Percentiles rank a stretch among this genome's conserved stretches.
Evolutionary conservation across 2,329 filamentous ascomycete genomes (phyloP).

Genomic region (Aspergillus hiratsukae): DNA sequence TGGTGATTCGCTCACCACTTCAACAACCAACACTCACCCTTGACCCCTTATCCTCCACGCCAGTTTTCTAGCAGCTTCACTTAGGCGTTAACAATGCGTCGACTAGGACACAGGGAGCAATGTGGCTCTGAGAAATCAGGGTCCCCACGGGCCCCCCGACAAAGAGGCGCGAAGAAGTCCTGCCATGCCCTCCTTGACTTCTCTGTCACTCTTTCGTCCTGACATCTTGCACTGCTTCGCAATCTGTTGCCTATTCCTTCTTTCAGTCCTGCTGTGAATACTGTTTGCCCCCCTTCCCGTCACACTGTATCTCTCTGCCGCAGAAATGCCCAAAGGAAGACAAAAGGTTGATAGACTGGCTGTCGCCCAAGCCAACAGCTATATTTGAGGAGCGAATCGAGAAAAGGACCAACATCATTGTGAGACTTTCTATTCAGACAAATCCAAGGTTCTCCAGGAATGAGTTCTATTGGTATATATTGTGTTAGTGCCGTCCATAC

Average conservation of each 20-base stretch:
- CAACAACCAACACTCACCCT: constrained; percentile 4
- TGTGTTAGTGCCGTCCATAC: constrained; percentile 3
- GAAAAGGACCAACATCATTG: constrained; percentile 7
- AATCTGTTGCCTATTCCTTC: neutral
- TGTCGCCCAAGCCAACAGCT: constrained; percentile 4
- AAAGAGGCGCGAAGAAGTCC: neutral
- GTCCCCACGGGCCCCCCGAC: neutral
- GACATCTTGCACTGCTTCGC: neutral
- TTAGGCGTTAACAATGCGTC: neutral
- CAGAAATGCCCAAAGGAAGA: constrained; percentile 5
- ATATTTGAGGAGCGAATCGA: constrained; percentile 6
- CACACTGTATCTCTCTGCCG: neutral
- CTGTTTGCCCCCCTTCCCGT: neutral
- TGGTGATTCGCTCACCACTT: neutral
- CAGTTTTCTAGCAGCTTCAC: constrained; percentile 5
- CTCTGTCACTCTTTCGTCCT: neutral
- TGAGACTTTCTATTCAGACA: constrained; percentile 7
- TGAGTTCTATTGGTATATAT: constrained; percentile 11
- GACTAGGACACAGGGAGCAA: too few relatives aligned
- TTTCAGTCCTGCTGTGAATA: neutral
- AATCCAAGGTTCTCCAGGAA: constrained; percentile 4
- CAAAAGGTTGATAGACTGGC: constrained; percentile 7
- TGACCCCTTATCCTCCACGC: constrained; percentile 2
- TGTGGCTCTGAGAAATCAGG: too few relatives aligned
- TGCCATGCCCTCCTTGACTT: too few relatives aligned